Base-by-base conservation (phyloP, 495 filamentous ascomycete genomes). In the Penicillium manginii region DNA sequence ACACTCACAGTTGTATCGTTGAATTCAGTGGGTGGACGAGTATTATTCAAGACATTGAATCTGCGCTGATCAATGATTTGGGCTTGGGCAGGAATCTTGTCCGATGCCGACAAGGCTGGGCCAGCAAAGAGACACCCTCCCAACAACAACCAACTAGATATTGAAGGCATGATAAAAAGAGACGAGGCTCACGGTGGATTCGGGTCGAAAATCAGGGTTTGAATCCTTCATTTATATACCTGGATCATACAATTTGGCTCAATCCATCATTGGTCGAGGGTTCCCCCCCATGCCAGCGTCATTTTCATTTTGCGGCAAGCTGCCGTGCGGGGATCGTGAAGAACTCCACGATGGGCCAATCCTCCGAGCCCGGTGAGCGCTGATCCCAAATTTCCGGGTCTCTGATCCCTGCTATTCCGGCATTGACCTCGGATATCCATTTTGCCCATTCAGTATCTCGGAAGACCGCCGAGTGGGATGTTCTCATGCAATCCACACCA, bases 11-110 rank as follows among this genome's bases (percentile, higher is more conserved):
- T 66, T 6, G 51, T 58, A 12, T 58, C 62, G 39, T 62, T 67
- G 54, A 65, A 64, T 18, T 54, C 46, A 9, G 39, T 23, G 9
- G 61, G 64, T 1, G 61, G 64, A 12, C 42, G 54, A 22, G 62
- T 65, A 17, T 45, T 47, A 18, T 61, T 51, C 9, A 67, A 42
- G 17, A 65, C 64, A 42, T 67, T 67, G 64, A 67, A 67, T 2
- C 21, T 29, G 17, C 23, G 57, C 46, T 65, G 62, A 14, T 67
- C 39, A 49, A 67, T 62, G 4, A 61, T 4, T 19, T 64, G 64
- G 4, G 64, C 64, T 19, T 67, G 64, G 11, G 48, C 51, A 29
- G 64, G 64, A 26, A 67, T 14, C 18, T 47, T 48, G 45, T 23
- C 40, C 1, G 58, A 9, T 47, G 45, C 45, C 10, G 19, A 22